Evolutionary conservation across 2,329 filamentous ascomycete species (phyloP).

Genomic region (Claviceps maximensis): DNA sequence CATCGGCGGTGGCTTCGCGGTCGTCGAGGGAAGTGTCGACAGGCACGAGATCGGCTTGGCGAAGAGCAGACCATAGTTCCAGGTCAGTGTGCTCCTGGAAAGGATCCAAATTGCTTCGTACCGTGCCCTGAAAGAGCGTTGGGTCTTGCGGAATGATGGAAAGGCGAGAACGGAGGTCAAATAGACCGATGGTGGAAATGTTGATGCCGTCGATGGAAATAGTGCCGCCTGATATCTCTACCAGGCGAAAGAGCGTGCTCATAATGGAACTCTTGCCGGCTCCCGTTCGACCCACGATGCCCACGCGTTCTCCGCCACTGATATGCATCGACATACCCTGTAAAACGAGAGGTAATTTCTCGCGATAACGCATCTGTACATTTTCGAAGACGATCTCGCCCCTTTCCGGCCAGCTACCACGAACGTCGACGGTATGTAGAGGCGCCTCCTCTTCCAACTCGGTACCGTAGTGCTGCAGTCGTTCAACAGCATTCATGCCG

Average conservation of each 20-base stretch:
- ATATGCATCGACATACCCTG: slow-evolving; percentile 60
- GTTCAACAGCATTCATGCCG: slow-evolving; percentile 93
- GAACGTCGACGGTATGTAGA: slow-evolving; percentile 60
- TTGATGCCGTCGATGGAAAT: slow-evolving; percentile 55
- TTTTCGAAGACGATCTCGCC: slow-evolving; percentile 68
- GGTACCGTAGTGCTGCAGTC: slow-evolving; percentile 79
- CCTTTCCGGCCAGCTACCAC: slow-evolving; percentile 67
- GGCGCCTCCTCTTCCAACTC: slow-evolving; percentile 82
- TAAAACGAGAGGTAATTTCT: slow-evolving; percentile 58
- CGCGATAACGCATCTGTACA: slow-evolving; percentile 68
- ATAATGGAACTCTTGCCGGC: slow-evolving; percentile 78
- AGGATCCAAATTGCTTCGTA: slow-evolving; percentile 68
- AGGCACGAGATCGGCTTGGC: slow-evolving; percentile 60
- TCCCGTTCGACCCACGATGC: slow-evolving; percentile 69
- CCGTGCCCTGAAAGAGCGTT: slow-evolving; percentile 68
- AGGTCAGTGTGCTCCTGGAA: slow-evolving; percentile 68
- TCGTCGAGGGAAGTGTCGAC: slow-evolving; percentile 54
- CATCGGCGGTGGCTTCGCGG: slow-evolving; percentile 52
- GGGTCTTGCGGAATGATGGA: slow-evolving; percentile 79
- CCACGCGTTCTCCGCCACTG: slow-evolving; percentile 62
- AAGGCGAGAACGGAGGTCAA: slow-evolving; percentile 61
- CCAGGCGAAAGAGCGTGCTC: slow-evolving; percentile 66
- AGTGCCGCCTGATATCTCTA: slow-evolving; percentile 48
- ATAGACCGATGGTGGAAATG: slow-evolving; percentile 60
- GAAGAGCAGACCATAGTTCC: slow-evolving; percentile 64